These are phyloP conservation scores for Helianthus annuus DNA, from an alignment of 129 eudicot species.

Conservation along the genomic window HanXRQr2.0-SUNRISE NC_035448.2:154269201-154269700, in stretches of 20 bases:
- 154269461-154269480: constrained; percentile 68
- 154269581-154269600: constrained; percentile 21
- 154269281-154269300: constrained; percentile 71
- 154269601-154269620: constrained; percentile 27
- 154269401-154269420: constrained; percentile 52
- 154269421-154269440: constrained; percentile 39
- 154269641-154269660: constrained; percentile 58
- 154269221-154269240: constrained; percentile 58
- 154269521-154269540: constrained; percentile 21
- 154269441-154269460: constrained; percentile 44
- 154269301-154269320: constrained; percentile 54
- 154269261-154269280: constrained; percentile 79
- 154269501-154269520: constrained; percentile 50
- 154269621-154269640: constrained; percentile 36
- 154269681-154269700: constrained; percentile 70
- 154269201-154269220: constrained; percentile 35
- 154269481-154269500: constrained; percentile 62
- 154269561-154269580: constrained; percentile 18
- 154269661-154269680: constrained; percentile 70
- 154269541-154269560: constrained; percentile 16
- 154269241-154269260: constrained; percentile 53
- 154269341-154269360: constrained; percentile 82
- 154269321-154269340: constrained; percentile 78
- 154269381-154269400: constrained; percentile 74
- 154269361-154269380: constrained; percentile 61